Evolutionary conservation across 345 rosid genomes (phyloP), one percentile per base, ranked within the genome.

Genomic region (Barbarea vulgaris): DNA sequence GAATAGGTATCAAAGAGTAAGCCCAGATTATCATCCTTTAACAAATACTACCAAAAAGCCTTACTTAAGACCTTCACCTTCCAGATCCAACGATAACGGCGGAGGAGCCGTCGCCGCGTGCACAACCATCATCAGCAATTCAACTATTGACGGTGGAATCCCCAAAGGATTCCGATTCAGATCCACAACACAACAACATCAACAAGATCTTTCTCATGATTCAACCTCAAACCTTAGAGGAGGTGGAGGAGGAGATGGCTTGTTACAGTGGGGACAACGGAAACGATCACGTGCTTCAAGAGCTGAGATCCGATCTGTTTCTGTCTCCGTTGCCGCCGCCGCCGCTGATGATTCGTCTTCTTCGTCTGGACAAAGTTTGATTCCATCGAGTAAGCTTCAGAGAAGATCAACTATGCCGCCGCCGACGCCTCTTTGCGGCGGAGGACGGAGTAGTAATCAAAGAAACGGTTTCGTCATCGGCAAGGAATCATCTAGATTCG

Each of bases 201-300:
- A 59, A 82, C 6, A 64, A 46, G 51, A 74, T 65, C 21, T 63
- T 17, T 25, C 72, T 66, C 48, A 46, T 6, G 66, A 36, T 13
- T 46, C 66, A 8, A 27, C 21, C 18, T 4, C 58, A 31, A 65
- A 18, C 21, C 30, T n/a, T 42, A 19, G 36, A 15, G 63, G 77
- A 50, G 69, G 70, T 42, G 14, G 36, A 15, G 63, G 77, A 50
- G 69, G 70, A 17, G 88, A 85, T 75, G 78, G 81, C 67, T 33
- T 87, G 51, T 65, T 87, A 59, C 87, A 84, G 81, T 87, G 89
- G 91, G 89, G 91, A 1, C 87, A 85, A 48, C 79, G 84, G 73
- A 87, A 85, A 74, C 83, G 91, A 70, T 76, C 91, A 11, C 82
- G 91, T 33, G 85, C 80, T 13, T 82, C 87, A 0, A 81, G 91